A percentile compares a stretch with the other conserved stretches of the same genome.
Evolutionary conservation across 192 early-diverging fungal species (phyloP).

Genomic region (Linnemannia schmuckeri): DNA sequence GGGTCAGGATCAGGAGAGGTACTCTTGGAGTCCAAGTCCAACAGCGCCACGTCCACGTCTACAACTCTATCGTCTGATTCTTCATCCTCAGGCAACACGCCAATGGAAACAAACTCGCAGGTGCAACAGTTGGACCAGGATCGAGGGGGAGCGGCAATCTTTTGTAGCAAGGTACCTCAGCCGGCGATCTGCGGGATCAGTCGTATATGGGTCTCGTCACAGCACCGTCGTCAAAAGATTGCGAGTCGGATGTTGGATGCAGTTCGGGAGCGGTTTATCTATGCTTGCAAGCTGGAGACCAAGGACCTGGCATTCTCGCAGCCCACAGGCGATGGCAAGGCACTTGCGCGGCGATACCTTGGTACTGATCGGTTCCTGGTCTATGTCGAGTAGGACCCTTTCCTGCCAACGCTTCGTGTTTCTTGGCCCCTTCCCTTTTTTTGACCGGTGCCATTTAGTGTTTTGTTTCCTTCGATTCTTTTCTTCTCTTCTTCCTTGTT

Average conservation of each 20-base stretch:
- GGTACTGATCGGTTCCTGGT: slow-evolving; percentile 58
- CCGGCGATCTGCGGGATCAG: slow-evolving; percentile 62
- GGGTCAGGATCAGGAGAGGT: neutral
- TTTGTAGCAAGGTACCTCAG: slow-evolving; percentile 52
- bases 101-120: neutral
- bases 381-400: slow-evolving; percentile 42
- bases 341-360: slow-evolving; percentile 53
- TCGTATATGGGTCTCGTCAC: slow-evolving; percentile 61
- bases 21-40: neutral
- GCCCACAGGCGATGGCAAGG: slow-evolving; percentile 63
- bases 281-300: slow-evolving; percentile 48
- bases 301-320: slow-evolving; percentile 61
- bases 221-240: slow-evolving; percentile 49
- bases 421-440: neutral
- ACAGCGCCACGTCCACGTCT: neutral
- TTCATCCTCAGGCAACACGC: neutral
- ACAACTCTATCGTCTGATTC: neutral
- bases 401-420: neutral
- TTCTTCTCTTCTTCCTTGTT: neutral
- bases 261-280: slow-evolving; percentile 59
- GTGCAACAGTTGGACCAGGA: slow-evolving; percentile 1
- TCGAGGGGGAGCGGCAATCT: slow-evolving; percentile 43
- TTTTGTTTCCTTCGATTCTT: neutral
- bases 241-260: slow-evolving; percentile 57
- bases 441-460: no score